phyloP scores from a whole-genome alignment of 805 yeast species.

The Yarrowia divulgata region DNA sequence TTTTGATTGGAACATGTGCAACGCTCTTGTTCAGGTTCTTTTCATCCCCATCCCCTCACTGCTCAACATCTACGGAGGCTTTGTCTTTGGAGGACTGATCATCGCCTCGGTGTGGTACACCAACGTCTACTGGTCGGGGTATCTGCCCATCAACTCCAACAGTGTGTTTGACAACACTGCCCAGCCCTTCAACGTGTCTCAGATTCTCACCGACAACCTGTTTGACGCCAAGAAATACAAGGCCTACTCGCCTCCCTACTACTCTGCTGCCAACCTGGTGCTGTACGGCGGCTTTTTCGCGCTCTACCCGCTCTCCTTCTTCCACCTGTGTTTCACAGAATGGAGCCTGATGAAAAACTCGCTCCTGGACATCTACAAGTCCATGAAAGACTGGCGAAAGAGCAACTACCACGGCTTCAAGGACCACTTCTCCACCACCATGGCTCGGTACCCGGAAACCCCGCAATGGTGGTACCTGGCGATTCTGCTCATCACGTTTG shows the following conservation, averaged over 20 bases:
- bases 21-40: conserved; percentile 40
- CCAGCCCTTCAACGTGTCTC: conserved; percentile 55
- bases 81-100: conserved; percentile 43
- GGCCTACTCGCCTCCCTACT: conserved; percentile 70
- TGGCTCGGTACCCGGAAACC: conserved; percentile 66
- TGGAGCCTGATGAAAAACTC: conserved; percentile 42
- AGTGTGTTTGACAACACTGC: conserved; percentile 61
- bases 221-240: conserved; percentile 58
- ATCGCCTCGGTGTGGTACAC: conserved; percentile 60
- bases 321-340: conserved; percentile 38
- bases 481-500: conserved; percentile 55
- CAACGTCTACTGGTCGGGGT: conserved; percentile 65
- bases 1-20: conserved; percentile 53
- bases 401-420: conserved; percentile 36
- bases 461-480: conserved; percentile 76
- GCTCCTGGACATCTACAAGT: conserved; percentile 17
- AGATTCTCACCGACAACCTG: conserved; percentile 51
- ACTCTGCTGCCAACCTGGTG: conserved; percentile 56
- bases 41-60: conserved; percentile 41
- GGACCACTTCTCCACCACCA: conserved; percentile 50
- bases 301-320: conserved; percentile 55
- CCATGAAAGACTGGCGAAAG: background rate
- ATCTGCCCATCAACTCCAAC: conserved; percentile 64
- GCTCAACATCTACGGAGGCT: conserved; percentile 40
- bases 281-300: conserved; percentile 65